Evolutionary conservation across 495 filamentous ascomycete species (phyloP).

Genomic region (Cudoniella acicularis): DNA sequence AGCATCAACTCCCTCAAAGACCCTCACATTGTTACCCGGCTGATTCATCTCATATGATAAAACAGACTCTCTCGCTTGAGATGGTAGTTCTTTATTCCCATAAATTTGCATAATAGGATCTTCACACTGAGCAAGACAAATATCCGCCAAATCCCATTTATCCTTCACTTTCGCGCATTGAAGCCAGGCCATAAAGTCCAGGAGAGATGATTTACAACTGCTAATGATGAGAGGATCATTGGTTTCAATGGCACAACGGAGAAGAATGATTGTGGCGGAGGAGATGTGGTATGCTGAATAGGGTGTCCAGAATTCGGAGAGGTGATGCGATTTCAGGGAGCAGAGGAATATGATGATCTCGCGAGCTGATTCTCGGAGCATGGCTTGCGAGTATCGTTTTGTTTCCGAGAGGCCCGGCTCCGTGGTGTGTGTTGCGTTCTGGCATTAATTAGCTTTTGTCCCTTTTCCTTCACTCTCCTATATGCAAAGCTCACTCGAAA

Average conservation of each 20-base stretch:
- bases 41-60: too few relatives aligned
- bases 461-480: not conserved
- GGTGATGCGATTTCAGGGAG: not conserved
- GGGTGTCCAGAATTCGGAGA: constrained; percentile 7
- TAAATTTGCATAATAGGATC: constrained; percentile 1
- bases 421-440: not conserved
- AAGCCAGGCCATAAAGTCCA: not conserved
- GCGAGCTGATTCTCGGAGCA: not conserved
- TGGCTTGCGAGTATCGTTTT: not conserved
- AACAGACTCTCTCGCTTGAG: too few relatives aligned
- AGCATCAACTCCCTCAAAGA: not conserved
- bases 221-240: not conserved
- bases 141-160: constrained; percentile 9
- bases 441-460: too few relatives aligned
- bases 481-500: constrained; percentile 6
- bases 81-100: too few relatives aligned
- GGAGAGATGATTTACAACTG: not conserved
- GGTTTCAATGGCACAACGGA: constrained; percentile 10
- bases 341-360: not conserved
- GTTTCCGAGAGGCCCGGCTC: not conserved
- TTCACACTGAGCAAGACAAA: constrained; percentile 7
- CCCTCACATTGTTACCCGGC: not conserved
- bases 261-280: constrained; percentile 2
- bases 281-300: constrained; percentile 5
- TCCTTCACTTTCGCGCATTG: not conserved